Conservation (phyloP, 2,329 filamentous ascomycete species). For the Shiraia bambusicola region DNA sequence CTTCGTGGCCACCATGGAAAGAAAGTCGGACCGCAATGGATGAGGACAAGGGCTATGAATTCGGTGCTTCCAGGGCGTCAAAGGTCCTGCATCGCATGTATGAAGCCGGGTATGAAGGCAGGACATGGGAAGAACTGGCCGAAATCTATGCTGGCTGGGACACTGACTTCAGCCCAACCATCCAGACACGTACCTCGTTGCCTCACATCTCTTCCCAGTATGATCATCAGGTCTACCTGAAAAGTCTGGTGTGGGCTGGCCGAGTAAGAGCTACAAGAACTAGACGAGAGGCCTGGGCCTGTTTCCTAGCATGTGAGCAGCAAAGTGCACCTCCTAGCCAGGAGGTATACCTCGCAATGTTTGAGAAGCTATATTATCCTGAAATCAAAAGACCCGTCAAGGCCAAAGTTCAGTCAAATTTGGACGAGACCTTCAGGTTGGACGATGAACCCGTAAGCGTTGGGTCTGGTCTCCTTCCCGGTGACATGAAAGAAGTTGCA, state of each 20-base stretch:
- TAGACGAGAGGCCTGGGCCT: conserved; percentile 65
- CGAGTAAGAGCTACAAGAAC: conserved; percentile 62
- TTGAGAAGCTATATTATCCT: conserved; percentile 55
- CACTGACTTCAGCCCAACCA: conserved; percentile 62
- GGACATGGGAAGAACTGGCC: conserved; percentile 56
- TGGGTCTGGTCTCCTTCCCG: conserved; percentile 50
- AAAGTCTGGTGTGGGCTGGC: conserved; percentile 55
- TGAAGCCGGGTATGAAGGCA: conserved; percentile 59
- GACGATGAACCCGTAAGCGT: conserved; percentile 3
- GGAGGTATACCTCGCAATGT: conserved; percentile 58
- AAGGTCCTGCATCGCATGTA: conserved; percentile 58
- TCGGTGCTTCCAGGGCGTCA: conserved; percentile 59
- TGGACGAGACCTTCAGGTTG: neutral
- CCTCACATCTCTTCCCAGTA: conserved; percentile 14
- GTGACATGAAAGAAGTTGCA: conserved; percentile 59
- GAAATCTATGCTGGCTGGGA: conserved; percentile 63
- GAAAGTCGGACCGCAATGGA: conserved; percentile 63
- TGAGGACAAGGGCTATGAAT: conserved; percentile 56
- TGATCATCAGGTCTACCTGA: conserved; percentile 3
- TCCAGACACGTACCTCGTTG: conserved; percentile 58
- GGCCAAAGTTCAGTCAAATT: conserved; percentile 6
- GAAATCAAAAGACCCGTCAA: conserved; percentile 9
- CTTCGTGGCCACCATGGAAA: conserved; percentile 68
- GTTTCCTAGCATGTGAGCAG: conserved; percentile 59
- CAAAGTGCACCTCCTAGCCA: conserved; percentile 40